Evolutionary conservation across 2,329 filamentous ascomycete genomes (phyloP), one percentile per base, ranked within the genome.

Genomic region (Fusarium papillatum): DNA sequence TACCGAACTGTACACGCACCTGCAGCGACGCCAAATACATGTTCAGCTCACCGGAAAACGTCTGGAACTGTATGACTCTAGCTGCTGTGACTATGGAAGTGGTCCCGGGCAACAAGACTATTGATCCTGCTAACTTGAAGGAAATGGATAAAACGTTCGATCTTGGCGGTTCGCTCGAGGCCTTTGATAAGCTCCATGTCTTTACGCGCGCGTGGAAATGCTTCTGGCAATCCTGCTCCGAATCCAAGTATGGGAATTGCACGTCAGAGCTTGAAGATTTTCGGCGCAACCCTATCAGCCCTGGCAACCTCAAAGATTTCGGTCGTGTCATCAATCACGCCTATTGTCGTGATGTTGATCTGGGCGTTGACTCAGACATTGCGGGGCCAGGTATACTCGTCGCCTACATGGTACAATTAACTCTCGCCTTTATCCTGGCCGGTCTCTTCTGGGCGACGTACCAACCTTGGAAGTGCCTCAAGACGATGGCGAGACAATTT

Each of bases 11-110:
- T 2, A 5, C 3, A 3, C 16, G 13, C 2, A 64, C 68, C 0
- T 71, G 62, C 5, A 22, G n/a, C 29, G n/a, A n/a, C 4, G 34
- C 2, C 4, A 3, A 19, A 0, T 1, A 16, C 4, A 55, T 76
- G 66, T 76, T 76, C n/a, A 26, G 31, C 0, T 68, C 29, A 2
- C 31, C 73, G 4, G 64, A 66, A 4, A 76, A 69, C 3, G 11
- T 76, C 5, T 73, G 62, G 73, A 76, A 76, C 50, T 76, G 74
- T 0, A 39, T 76, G 0, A 48, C 74, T 0, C 9, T 76, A 1
- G 70, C 74, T 1, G 71, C 70, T 0, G 73, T 76, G 1, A 22
- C 73, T 2, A 50, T 66, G 22, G 57, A 59, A 34, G 16, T 53
- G 5, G 64, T 46, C 0, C 16, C 7, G 2, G 57, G 41, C 0